Percentiles rank a stretch among this genome's conserved stretches.
phyloP scores from a whole-genome alignment of 108 stramenopile species.

The Aurantiochytrium sp. region DNA sequence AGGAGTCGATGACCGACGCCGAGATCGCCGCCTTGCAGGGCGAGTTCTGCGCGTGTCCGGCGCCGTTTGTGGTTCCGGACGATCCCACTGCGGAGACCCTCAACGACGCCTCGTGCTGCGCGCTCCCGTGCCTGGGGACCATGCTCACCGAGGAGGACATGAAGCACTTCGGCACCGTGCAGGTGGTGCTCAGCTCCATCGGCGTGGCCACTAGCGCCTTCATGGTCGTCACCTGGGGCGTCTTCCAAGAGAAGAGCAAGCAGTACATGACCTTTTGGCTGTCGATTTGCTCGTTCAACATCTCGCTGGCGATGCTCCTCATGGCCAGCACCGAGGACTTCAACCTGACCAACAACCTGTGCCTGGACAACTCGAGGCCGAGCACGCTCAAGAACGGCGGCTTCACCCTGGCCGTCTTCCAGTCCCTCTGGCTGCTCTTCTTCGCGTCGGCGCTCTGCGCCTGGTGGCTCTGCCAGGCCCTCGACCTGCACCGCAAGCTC shows the following conservation, averaged over 20 bases:
- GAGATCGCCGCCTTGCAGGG: background rate
- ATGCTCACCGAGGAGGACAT: background rate
- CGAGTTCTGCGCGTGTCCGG: background rate
- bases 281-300: conserved; percentile 11
- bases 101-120: background rate
- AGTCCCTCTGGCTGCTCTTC: background rate
- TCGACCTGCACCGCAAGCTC: background rate
- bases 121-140: background rate
- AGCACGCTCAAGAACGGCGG: background rate
- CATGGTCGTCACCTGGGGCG: background rate
- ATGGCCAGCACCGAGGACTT: background rate
- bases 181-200: background rate
- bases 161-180: background rate
- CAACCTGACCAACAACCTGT: background rate
- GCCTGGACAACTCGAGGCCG: conserved; percentile 3
- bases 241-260: background rate
- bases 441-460: background rate
- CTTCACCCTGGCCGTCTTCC: background rate
- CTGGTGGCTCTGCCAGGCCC: background rate
- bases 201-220: background rate
- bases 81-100: background rate
- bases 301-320: background rate
- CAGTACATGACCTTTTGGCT: conserved; percentile 31
- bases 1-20: background rate
- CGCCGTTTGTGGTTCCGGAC: background rate